Base-by-base conservation (phyloP, 116 monocot genomes). In the Posidonia oceanica region DNA sequence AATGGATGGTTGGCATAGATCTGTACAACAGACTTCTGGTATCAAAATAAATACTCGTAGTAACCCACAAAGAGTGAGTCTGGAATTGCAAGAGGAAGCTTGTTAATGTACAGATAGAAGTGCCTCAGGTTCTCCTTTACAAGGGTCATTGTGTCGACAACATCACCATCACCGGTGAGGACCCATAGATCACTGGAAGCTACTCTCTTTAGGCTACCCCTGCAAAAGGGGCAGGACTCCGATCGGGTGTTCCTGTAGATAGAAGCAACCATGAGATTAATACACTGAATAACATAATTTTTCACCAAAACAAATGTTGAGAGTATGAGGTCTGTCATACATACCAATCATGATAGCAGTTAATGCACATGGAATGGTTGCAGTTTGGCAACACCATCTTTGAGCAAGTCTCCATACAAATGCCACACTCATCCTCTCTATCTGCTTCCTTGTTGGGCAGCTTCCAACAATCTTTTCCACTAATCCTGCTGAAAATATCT, bases 341-440 rank as follows among this genome's bases (percentile, higher is more conserved):
- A 15, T 78, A 97, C 96, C 96, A 97, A 69, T 92, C 96, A 63
- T 82, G 88, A 51, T 82, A 97, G 74, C 89, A 97, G 29, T 29
- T 29, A 29, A 0, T 29, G 29, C 29, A 29, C 29, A 29, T 0
- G 29, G 29, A 29, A 29, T 97, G 92, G 71, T 83, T 89, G 85
- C 92, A 97, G 59, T 76, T 85, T 0, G 96, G 96, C 2, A 20
- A 67, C 38, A 97, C 96, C 81, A 97, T 91, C 68, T 97, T 97
- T 18, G 91, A 85, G 75, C 89, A 87, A 53, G 77, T 65, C 72
- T 91, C 92, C 96, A 59, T 69, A 59, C 97, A 97, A 59, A 97
- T 97, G 3, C 97, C 97, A 60, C 92, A 97, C 54, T 97, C 96
- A 59, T 97, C 83, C 36, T 97, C 96, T 66, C 85, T 85, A 41